phyloP scores from a whole-genome alignment of 139 green algal species.

The Coelastrella sp. region DNA sequence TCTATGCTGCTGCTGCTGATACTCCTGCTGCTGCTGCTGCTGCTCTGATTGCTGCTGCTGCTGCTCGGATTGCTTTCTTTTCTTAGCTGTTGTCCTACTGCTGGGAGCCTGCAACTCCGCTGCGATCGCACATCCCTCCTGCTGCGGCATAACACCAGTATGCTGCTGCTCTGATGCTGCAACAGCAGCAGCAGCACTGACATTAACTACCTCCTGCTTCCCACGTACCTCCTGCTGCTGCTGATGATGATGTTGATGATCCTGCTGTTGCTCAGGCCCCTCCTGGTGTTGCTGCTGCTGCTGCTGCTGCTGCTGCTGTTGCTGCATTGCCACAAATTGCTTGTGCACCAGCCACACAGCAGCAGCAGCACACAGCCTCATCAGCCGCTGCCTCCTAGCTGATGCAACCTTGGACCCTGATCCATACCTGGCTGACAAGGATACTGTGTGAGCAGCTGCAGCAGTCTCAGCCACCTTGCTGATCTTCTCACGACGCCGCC shows the following conservation, averaged over 20 bases:
- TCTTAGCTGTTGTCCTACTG: too few relatives aligned
- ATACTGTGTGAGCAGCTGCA: neutral
- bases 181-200: too few relatives aligned
- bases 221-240: constrained; percentile 2
- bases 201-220: too few relatives aligned
- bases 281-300: neutral
- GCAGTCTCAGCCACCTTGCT: too few relatives aligned
- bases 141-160: too few relatives aligned
- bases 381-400: neutral
- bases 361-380: constrained; percentile 9
- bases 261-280: neutral
- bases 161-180: too few relatives aligned
- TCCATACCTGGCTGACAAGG: constrained; percentile 10
- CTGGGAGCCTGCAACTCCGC: too few relatives aligned
- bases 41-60: too few relatives aligned
- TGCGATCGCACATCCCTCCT: too few relatives aligned
- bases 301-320: constrained; percentile 12
- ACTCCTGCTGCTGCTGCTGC: too few relatives aligned
- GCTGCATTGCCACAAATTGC: neutral
- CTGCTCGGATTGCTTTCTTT: too few relatives aligned
- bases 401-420: constrained; percentile 13
- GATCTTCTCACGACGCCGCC: neutral
- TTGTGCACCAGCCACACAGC: constrained; percentile 17
- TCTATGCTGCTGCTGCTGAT: too few relatives aligned
- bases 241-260: constrained; percentile 5